These are phyloP conservation scores for Neolentinus lepideus DNA, from an alignment of 1,284 basidiomycete species.

Conservation along the genomic window DNA sequence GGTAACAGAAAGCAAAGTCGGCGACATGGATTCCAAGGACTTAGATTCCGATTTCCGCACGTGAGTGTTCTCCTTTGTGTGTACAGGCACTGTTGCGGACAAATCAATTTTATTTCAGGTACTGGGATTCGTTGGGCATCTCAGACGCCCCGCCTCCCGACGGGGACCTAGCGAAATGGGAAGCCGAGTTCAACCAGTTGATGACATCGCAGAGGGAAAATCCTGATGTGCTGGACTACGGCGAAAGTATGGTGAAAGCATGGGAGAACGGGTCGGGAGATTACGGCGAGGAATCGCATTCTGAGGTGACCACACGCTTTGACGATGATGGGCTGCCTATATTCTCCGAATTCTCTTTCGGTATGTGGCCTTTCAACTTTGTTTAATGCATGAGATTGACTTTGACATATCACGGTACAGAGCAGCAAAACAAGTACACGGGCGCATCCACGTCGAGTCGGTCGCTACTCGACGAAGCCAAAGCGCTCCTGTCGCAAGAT, in stretches of 20 bases:
- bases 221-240: constrained; percentile 47
- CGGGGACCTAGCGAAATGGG: constrained; percentile 80
- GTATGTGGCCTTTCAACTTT: constrained; percentile 29
- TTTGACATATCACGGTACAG: constrained; percentile 23
- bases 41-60: constrained; percentile 19
- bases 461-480: constrained; percentile 63
- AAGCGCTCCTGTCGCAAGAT: constrained; percentile 67
- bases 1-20: constrained; percentile 7
- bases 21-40: constrained; percentile 38
- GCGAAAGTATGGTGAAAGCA: constrained; percentile 48
- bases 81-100: not conserved
- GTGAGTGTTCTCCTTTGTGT: constrained; percentile 3
- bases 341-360: constrained; percentile 67
- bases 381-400: constrained; percentile 1
- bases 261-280: constrained; percentile 52
- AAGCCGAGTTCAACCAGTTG: constrained; percentile 80
- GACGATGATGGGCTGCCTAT: constrained; percentile 71
- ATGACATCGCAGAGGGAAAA: constrained; percentile 65
- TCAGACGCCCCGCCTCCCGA: constrained; percentile 48
- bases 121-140: constrained; percentile 52
- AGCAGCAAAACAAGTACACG: constrained; percentile 65
- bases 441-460: constrained; percentile 39
- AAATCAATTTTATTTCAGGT: constrained; percentile 26
- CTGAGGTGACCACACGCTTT: constrained; percentile 37
- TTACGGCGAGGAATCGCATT: constrained; percentile 28